Evolutionary conservation across 2,329 filamentous ascomycete genomes (phyloP).

Genomic region (Lecanosticta acicola): DNA sequence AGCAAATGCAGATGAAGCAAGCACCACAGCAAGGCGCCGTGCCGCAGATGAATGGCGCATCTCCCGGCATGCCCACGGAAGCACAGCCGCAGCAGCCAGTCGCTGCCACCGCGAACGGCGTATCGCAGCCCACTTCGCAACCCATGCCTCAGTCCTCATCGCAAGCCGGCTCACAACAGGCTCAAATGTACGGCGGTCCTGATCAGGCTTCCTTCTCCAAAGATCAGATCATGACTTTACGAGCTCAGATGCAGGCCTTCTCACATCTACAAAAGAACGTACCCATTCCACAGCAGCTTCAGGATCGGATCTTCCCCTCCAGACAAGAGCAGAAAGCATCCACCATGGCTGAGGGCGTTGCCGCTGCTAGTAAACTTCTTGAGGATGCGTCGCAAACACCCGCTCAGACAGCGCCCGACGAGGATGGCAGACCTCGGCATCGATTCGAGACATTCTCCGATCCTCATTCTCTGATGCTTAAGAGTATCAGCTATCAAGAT

Average conservation of each 20-base stretch:
- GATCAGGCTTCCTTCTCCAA: constrained; percentile 50
- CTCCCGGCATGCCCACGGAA: background rate
- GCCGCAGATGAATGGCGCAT: constrained; percentile 47
- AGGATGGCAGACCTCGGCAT: constrained; percentile 32
- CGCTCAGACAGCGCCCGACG: constrained; percentile 27
- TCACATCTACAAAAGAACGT: constrained; percentile 84
- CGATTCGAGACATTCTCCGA: constrained; percentile 69
- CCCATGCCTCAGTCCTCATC: constrained; percentile 10
- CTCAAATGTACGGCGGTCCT: constrained; percentile 15
- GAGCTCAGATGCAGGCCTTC: constrained; percentile 86
- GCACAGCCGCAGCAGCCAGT: constrained; percentile 1
- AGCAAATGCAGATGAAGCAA: constrained; percentile 37
- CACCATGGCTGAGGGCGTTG: constrained; percentile 37
- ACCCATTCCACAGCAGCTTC: constrained; percentile 69
- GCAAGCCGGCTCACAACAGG: constrained; percentile 24
- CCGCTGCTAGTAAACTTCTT: constrained; percentile 46
- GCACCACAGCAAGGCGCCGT: constrained; percentile 42
- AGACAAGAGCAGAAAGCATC: constrained; percentile 53
- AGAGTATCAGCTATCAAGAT: constrained; percentile 69
- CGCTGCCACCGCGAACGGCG: constrained; percentile 17
- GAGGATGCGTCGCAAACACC: constrained; percentile 42
- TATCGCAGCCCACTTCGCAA: constrained; percentile 10
- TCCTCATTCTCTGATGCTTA: constrained; percentile 57
- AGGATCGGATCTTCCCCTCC: constrained; percentile 75
- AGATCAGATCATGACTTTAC: constrained; percentile 71